Evolutionary conservation across 2,329 filamentous ascomycete genomes (phyloP).

Genomic region (Mollisia scopiformis): DNA sequence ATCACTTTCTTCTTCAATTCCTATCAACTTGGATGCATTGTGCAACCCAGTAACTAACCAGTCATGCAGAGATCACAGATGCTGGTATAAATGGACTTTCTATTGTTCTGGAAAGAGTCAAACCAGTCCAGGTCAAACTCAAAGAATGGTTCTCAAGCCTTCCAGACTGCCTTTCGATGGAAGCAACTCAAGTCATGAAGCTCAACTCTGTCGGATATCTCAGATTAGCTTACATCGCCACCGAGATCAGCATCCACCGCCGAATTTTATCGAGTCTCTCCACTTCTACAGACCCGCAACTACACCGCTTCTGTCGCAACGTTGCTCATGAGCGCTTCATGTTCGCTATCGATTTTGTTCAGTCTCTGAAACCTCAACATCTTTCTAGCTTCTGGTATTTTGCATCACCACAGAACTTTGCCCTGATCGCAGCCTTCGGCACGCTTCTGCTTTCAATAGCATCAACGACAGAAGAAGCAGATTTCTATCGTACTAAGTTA

Average conservation of each 20-base stretch:
- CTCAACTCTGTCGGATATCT: slow-evolving; percentile 48
- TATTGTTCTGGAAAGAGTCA: slow-evolving; percentile 48
- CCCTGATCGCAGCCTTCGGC: slow-evolving; percentile 45
- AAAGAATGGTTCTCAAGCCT: slow-evolving; percentile 52
- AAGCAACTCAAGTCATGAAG: slow-evolving; percentile 44
- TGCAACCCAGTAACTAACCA: neutral
- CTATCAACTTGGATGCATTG: neutral
- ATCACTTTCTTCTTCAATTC: neutral
- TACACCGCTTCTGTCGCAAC: slow-evolving; percentile 28
- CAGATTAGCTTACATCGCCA: slow-evolving; percentile 53
- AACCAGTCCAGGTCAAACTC: slow-evolving; percentile 50
- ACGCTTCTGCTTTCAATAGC: slow-evolving; percentile 39
- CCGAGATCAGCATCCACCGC: slow-evolving; percentile 54
- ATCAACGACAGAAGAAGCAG: slow-evolving; percentile 25
- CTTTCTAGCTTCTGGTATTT: slow-evolving; percentile 51
- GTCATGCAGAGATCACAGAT: slow-evolving; percentile 24
- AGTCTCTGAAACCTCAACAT: slow-evolving; percentile 47
- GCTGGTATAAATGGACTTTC: slow-evolving; percentile 26
- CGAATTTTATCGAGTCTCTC: slow-evolving; percentile 50
- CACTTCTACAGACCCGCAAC: slow-evolving; percentile 25
- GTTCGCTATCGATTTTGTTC: slow-evolving; percentile 44
- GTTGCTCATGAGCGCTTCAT: slow-evolving; percentile 45
- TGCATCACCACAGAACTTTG: slow-evolving; percentile 46
- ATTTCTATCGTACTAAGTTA: slow-evolving; percentile 29
- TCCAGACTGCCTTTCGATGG: slow-evolving; percentile 48